A percentile compares a stretch with the other conserved stretches of the same genome.
phyloP scores from a whole-genome alignment of 2,329 filamentous ascomycete species.

The Fusarium sp. region DNA sequence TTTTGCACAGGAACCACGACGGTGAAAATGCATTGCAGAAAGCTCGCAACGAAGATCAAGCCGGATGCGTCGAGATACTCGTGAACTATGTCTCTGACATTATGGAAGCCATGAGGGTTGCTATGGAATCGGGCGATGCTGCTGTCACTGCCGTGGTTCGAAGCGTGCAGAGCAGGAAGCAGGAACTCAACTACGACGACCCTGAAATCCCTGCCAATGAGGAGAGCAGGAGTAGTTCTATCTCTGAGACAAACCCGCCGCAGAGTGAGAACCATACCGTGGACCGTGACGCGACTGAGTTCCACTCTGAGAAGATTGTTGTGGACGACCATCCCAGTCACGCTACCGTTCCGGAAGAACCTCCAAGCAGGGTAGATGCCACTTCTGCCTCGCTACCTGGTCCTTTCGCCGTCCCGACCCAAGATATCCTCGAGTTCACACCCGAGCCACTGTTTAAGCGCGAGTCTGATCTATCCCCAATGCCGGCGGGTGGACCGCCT shows the following conservation, averaged over 20 bases:
- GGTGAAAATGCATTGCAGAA: conserved; percentile 26
- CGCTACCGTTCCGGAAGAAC: not conserved
- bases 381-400: conserved; percentile 3
- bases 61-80: conserved; percentile 53
- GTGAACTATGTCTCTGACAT: conserved; percentile 48
- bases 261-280: not conserved
- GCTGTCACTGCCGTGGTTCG: conserved; percentile 28
- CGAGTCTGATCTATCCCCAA: not conserved
- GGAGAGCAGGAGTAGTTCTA: conserved; percentile 7
- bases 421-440: conserved; percentile 17
- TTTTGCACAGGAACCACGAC: conserved; percentile 7
- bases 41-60: not conserved
- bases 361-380: not conserved
- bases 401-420: conserved; percentile 1
- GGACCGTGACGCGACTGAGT: not conserved
- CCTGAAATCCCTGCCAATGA: not conserved
- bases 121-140: conserved; percentile 28
- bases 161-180: conserved; percentile 23
- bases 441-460: conserved; percentile 1
- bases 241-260: not conserved
- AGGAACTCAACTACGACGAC: conserved; percentile 34
- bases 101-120: conserved; percentile 29
- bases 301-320: conserved; percentile 15
- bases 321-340: not conserved
- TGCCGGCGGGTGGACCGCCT: not conserved